Evolutionary conservation across 2,329 filamentous ascomycete genomes (phyloP).

Genomic region (Penicillium aurantiogriseum): DNA sequence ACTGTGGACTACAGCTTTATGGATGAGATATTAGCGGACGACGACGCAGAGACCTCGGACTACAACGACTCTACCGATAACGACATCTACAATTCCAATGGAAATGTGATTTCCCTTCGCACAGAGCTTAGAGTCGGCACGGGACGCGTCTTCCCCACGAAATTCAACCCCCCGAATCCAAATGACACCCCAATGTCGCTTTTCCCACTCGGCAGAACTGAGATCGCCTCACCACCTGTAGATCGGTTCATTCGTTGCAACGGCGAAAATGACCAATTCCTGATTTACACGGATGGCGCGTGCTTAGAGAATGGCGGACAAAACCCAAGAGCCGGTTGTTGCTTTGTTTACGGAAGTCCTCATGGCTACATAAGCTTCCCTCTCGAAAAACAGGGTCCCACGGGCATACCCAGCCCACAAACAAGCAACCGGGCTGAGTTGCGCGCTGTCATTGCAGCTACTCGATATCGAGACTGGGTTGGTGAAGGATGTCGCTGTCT

Average conservation of each 20-base stretch:
- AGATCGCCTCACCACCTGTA: too few relatives aligned
- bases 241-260: neutral
- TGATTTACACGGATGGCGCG: neutral
- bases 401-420: conserved; percentile 25
- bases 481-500: conserved; percentile 45
- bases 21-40: too few relatives aligned
- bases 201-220: too few relatives aligned
- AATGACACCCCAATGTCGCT: too few relatives aligned
- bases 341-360: neutral
- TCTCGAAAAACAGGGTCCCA: neutral
- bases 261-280: neutral
- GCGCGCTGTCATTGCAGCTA: conserved; percentile 53
- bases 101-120: too few relatives aligned
- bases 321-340: neutral
- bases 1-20: too few relatives aligned
- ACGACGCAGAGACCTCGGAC: too few relatives aligned
- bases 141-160: too few relatives aligned
- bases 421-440: conserved; percentile 58
- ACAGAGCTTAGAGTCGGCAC: too few relatives aligned
- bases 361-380: neutral
- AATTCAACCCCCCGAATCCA: too few relatives aligned
- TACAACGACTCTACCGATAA: too few relatives aligned
- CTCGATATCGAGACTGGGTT: conserved; percentile 48
- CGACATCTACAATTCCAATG: too few relatives aligned
- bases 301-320: neutral